A percentile compares a stretch with the other conserved stretches of the same genome.
These are phyloP conservation scores for Argentina anserina DNA, from an alignment of 306 rosid genomes.

Conservation along the genomic window DNA sequence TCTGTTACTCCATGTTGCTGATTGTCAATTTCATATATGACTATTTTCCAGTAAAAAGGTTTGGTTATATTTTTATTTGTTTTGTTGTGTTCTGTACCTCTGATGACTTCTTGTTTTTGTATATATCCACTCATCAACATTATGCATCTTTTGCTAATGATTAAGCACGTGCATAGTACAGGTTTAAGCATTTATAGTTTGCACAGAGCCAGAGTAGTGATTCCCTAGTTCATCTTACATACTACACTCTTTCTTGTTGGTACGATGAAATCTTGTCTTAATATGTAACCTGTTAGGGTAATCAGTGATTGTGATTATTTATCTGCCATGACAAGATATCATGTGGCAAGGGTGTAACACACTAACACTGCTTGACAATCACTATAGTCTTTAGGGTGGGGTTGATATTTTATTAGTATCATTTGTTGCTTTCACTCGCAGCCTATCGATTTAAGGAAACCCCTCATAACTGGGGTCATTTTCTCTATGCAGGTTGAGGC, in stretches of 20 bases:
- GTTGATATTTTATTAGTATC: neutral
- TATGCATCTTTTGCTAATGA: neutral
- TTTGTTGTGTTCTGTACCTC: neutral
- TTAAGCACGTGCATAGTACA: neutral
- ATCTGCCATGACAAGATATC: neutral
- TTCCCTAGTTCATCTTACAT: no score
- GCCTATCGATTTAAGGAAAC: neutral
- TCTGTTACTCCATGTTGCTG: constrained; percentile 5
- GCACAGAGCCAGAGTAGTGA: neutral
- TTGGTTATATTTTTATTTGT: neutral
- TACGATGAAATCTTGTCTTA: neutral
- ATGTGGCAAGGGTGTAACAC: neutral
- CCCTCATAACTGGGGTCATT: constrained; percentile 10
- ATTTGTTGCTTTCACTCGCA: neutral
- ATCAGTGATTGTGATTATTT: neutral
- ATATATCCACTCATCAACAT: neutral
- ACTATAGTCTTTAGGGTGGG: no score
- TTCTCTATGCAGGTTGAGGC: constrained; percentile 74
- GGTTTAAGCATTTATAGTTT: neutral
- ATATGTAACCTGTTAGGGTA: neutral
- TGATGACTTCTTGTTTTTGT: neutral
- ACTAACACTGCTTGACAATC: neutral
- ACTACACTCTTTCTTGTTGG: no score
- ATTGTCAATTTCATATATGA: neutral
- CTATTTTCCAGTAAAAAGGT: neutral